Conservation (phyloP, 495 filamentous ascomycete species). For the Aspergillus coremiiformis region DNA sequence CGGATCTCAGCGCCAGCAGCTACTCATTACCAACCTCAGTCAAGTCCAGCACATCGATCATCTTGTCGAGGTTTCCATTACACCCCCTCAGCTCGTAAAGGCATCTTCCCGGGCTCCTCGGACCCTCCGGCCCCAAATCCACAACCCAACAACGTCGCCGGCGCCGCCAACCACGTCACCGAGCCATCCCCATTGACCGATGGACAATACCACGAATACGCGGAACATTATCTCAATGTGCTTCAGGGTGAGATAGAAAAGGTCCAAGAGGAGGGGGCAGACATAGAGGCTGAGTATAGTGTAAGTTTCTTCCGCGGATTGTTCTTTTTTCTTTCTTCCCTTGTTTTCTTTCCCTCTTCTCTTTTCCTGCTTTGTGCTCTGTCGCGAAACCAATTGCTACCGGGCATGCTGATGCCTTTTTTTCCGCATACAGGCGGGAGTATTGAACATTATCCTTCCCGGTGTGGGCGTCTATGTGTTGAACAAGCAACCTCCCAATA, state of each 20-base stretch:
- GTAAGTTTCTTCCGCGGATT: slow-evolving; percentile 31
- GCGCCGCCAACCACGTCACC: slow-evolving; percentile 27
- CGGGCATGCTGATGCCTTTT: neutral
- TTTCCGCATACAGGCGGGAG: slow-evolving; percentile 55
- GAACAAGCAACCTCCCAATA: slow-evolving; percentile 97
- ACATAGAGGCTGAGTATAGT: slow-evolving; percentile 52
- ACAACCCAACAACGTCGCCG: slow-evolving; percentile 27
- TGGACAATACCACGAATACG: slow-evolving; percentile 40
- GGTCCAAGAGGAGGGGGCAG: slow-evolving; percentile 37
- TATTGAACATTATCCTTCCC: slow-evolving; percentile 64
- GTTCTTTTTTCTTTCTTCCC: no score
- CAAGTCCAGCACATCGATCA: slow-evolving; percentile 1
- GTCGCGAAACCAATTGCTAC: neutral
- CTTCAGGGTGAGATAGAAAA: slow-evolving; percentile 41
- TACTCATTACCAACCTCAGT: slow-evolving; percentile 5
- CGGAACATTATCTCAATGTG: slow-evolving; percentile 44
- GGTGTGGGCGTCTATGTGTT: slow-evolving; percentile 74
- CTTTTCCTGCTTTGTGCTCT: neutral
- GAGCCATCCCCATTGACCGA: slow-evolving; percentile 36
- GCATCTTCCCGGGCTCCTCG: slow-evolving; percentile 35
- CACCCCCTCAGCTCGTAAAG: slow-evolving; percentile 28
- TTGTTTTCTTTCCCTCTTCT: neutral
- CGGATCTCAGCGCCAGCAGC: slow-evolving; percentile 11
- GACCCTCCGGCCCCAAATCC: slow-evolving; percentile 35
- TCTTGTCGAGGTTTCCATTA: slow-evolving; percentile 24